phyloP scores from a whole-genome alignment of 2,329 filamentous ascomycete genomes.

The Atkinsonella hypoxylon region DNA sequence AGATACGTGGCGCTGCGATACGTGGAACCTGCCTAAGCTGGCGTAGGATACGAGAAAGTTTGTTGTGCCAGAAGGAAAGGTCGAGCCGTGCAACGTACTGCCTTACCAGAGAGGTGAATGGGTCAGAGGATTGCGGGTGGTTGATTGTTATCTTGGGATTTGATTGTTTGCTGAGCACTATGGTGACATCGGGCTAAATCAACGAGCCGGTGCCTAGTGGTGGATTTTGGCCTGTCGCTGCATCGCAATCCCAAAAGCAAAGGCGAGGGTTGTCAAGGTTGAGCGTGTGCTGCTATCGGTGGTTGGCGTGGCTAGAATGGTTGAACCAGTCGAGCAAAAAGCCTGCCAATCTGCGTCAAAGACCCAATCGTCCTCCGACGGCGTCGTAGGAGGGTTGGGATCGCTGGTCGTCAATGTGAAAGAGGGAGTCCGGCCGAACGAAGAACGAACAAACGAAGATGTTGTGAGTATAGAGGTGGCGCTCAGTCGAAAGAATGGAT shows the following conservation, averaged over 20 bases:
- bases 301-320: background rate
- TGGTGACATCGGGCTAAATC: constrained; percentile 3
- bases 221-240: background rate
- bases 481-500: background rate
- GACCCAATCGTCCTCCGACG: background rate
- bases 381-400: background rate
- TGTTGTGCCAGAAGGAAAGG: background rate
- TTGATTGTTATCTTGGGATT: background rate
- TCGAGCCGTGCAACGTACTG: background rate
- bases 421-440: background rate
- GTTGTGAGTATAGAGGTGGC: background rate
- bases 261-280: background rate
- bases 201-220: background rate
- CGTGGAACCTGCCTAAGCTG: background rate
- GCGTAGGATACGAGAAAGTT: background rate
- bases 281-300: background rate
- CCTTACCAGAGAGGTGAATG: background rate
- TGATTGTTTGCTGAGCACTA: background rate
- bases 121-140: background rate
- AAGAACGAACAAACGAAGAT: background rate
- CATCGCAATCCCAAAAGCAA: background rate
- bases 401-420: background rate
- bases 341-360: background rate
- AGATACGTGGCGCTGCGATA: background rate
- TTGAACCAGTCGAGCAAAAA: background rate